Evolutionary conservation across 2,329 filamentous ascomycete genomes (phyloP).

Genomic region (Penicillium aurantiogriseum): DNA sequence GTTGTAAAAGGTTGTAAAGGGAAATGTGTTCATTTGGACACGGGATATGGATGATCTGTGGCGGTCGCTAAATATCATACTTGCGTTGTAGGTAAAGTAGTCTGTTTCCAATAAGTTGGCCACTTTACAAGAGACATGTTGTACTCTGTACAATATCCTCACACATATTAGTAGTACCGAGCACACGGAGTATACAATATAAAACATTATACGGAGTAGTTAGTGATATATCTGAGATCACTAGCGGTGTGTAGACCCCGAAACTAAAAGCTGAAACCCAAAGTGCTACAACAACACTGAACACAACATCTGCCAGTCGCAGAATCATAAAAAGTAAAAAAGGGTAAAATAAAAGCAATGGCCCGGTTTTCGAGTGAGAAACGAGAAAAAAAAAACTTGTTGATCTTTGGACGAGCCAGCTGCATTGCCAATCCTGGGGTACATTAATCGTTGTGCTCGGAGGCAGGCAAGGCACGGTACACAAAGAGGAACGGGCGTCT

Average conservation of each 20-base stretch:
- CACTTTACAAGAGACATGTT: not conserved
- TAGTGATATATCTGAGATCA: conserved; percentile 4
- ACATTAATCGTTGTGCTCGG: conserved; percentile 7
- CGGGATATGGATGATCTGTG: conserved; percentile 1
- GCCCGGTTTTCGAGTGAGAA: not conserved
- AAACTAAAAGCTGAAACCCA: not conserved
- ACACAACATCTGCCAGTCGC: not conserved
- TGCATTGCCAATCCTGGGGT: conserved; percentile 26
- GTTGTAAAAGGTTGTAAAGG: not conserved
- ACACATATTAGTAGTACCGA: not conserved
- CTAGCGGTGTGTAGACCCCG: conserved; percentile 10
- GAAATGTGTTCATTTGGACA: not conserved
- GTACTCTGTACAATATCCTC: not conserved
- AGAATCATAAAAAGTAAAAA: not conserved
- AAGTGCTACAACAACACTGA: not conserved
- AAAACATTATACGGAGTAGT: not conserved
- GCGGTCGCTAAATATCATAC: not conserved
- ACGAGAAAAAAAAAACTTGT: not conserved
- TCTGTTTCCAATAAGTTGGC: conserved; percentile 3
- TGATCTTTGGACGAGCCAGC: conserved; percentile 3
- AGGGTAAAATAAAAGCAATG: not conserved
- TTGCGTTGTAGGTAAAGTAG: not conserved
- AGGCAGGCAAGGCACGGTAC: conserved; percentile 6
- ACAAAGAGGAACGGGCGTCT: not conserved
- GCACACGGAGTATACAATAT: not conserved